Evolutionary conservation across 208 protist genomes (phyloP), one percentile per base, ranked within the genome.

Genomic region (Leishmania aethiopica): DNA sequence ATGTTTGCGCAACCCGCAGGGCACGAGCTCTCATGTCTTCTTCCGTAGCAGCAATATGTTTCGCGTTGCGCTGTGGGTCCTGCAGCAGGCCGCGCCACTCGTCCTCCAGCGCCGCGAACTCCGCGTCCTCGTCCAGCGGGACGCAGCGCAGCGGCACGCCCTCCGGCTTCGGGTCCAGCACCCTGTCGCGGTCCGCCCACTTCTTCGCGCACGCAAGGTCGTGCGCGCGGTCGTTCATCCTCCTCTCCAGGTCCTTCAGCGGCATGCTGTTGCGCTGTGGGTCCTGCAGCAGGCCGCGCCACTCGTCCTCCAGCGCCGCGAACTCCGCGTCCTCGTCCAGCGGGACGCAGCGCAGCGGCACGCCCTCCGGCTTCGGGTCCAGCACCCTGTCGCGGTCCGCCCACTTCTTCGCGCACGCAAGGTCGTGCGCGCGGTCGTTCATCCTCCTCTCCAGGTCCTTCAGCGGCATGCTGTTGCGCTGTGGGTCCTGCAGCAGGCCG

Each of bases 141-240:
- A 92, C 77, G 45, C 80, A 60, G 59, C 49, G 75, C 72, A 92
- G 79, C n/a, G 84, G 84, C 53, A 94, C 95, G 62, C 88, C 89
- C 72, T 91, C 88, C 28, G 87, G 88, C 72, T 85, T 74, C 62
- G 74, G 66, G 59, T 87, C 87, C 37, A 94, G 81, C 64, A 91
- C 79, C 1, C 79, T 32, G 13, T 80, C 74, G 81, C 91, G 91
- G 67, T 88, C 78, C n/a, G 51, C 60, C 77, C 80, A 79, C 83
- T 91, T 89, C 78, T 82, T 78, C 53, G 77, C 87, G n/a, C 28
- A 47, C 13, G 90, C 92, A 2, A 96, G 83, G 73, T 85, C 86
- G 55, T 89, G 74, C 22, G 82, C 90, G 64, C 89, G 86, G 57
- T 62, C 57, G 57, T 62, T 62, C 57, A 62, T 62, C 57, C 57